Conservation (phyloP, 768 basidiomycete species). For the Calocybe cyanea region DNA sequence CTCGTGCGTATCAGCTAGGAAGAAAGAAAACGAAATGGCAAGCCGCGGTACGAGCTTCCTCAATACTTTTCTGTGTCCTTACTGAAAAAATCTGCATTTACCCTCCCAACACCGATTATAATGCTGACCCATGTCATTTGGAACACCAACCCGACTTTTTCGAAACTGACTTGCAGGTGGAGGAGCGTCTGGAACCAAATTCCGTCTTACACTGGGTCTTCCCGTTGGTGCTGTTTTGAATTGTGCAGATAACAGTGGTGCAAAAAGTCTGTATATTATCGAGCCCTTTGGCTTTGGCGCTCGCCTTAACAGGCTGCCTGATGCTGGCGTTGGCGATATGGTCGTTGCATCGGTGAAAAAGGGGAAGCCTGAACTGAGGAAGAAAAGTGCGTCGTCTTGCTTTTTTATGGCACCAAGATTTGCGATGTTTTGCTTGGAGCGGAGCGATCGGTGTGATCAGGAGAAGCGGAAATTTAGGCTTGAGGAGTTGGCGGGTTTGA, state of each 20-base stretch:
- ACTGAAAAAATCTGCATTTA: conserved; percentile 1
- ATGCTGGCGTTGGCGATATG: conserved; percentile 94
- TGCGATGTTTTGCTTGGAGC: too few species aligned
- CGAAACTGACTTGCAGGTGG: conserved; percentile 34
- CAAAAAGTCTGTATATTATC: conserved; percentile 93
- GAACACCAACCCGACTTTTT: background rate
- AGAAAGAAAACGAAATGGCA: conserved; percentile 31
- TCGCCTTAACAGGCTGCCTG: conserved; percentile 94
- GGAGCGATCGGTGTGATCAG: background rate
- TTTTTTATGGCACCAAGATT: background rate
- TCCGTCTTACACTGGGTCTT: conserved; percentile 91
- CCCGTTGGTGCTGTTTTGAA: conserved; percentile 93
- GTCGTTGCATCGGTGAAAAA: conserved; percentile 98
- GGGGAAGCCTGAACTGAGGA: conserved; percentile 98
- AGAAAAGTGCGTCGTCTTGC: conserved; percentile 78
- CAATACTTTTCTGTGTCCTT: conserved; percentile 1
- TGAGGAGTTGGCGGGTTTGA: too few species aligned
- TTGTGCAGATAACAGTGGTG: conserved; percentile 99
- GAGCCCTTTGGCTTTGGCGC: conserved; percentile 96
- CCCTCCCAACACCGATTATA: background rate
- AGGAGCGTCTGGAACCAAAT: conserved; percentile 90
- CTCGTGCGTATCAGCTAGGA: conserved; percentile 12
- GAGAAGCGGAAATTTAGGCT: background rate
- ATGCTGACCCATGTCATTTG: background rate
- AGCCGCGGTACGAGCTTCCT: conserved; percentile 23